These are phyloP conservation scores for Mortierella sp. DNA, from an alignment of 371 early-diverging fungal species.

Conservation along the genomic window DNA sequence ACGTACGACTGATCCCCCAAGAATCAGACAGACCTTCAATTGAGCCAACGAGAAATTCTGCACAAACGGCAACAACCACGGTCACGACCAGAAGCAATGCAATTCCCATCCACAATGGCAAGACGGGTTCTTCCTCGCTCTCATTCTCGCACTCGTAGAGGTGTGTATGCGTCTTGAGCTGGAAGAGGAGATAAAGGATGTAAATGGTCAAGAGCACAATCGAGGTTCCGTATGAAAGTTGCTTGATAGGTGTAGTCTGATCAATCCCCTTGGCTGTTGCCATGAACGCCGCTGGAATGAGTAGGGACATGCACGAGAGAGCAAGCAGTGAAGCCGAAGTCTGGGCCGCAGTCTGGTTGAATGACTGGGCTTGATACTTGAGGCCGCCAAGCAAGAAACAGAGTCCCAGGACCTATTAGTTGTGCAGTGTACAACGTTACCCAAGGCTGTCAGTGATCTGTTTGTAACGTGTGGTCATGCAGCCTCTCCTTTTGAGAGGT, in stretches of 20 bases:
- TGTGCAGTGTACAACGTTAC: neutral
- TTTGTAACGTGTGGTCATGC: neutral
- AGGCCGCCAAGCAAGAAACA: constrained; percentile 85
- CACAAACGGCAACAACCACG: constrained; percentile 78
- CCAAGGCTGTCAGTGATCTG: neutral
- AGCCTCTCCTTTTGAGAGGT: neutral
- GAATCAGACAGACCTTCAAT: constrained; percentile 80
- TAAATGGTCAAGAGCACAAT: constrained; percentile 83
- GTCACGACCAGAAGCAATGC: constrained; percentile 66
- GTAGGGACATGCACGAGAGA: constrained; percentile 76
- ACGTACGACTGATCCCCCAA: constrained; percentile 77
- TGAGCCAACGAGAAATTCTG: constrained; percentile 85
- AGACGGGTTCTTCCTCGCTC: constrained; percentile 66
- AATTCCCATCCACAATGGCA: constrained; percentile 67
- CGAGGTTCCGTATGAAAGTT: constrained; percentile 79
- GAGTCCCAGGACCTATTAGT: constrained; percentile 65
- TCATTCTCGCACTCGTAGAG: constrained; percentile 67
- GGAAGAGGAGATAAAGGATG: constrained; percentile 80
- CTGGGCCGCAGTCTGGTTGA: constrained; percentile 85
- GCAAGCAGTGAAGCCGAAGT: constrained; percentile 81
- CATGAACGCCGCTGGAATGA: constrained; percentile 85
- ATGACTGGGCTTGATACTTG: constrained; percentile 72
- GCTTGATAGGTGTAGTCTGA: constrained; percentile 59
- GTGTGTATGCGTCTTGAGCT: constrained; percentile 82
- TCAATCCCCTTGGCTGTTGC: constrained; percentile 58